phyloP scores from a whole-genome alignment of 2,329 filamentous ascomycete species.

The Penicillium capsulatum region DNA sequence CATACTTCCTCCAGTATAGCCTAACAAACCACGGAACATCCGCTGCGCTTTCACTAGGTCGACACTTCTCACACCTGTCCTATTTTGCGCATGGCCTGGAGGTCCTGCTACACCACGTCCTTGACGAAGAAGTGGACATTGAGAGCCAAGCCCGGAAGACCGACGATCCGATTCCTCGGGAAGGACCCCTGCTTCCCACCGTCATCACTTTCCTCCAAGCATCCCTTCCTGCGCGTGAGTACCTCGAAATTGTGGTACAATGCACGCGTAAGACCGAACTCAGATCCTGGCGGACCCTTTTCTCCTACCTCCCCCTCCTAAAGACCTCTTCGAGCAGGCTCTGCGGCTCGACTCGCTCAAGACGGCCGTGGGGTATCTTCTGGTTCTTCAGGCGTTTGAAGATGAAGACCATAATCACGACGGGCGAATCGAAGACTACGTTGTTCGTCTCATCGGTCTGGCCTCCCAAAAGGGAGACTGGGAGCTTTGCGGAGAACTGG shows the following conservation, averaged over 20 bases:
- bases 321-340: slow-evolving; percentile 90
- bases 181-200: slow-evolving; percentile 40
- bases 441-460: slow-evolving; percentile 72
- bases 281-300: slow-evolving; percentile 89
- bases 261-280: slow-evolving; percentile 97
- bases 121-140: slow-evolving; percentile 89
- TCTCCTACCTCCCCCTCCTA: slow-evolving; percentile 82
- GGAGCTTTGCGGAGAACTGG: slow-evolving; percentile 92
- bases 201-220: slow-evolving; percentile 63
- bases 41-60: slow-evolving; percentile 74
- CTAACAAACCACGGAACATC: slow-evolving; percentile 71
- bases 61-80: slow-evolving; percentile 78
- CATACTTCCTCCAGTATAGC: slow-evolving; percentile 77
- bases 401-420: slow-evolving; percentile 47
- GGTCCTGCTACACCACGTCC: slow-evolving; percentile 82
- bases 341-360: slow-evolving; percentile 80
- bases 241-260: slow-evolving; percentile 91
- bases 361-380: slow-evolving; percentile 92
- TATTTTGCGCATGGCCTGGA: slow-evolving; percentile 94
- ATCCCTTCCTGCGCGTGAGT: slow-evolving; percentile 65
- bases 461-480: slow-evolving; percentile 85
- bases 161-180: slow-evolving; percentile 23
- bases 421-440: slow-evolving; percentile 53
- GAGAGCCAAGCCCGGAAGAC: slow-evolving; percentile 28
- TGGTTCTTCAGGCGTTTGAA: slow-evolving; percentile 80